Percentiles rank a stretch among this genome's conserved stretches.
phyloP scores from a whole-genome alignment of 257 asterid species.

The Ligustrum vulgare region DNA sequence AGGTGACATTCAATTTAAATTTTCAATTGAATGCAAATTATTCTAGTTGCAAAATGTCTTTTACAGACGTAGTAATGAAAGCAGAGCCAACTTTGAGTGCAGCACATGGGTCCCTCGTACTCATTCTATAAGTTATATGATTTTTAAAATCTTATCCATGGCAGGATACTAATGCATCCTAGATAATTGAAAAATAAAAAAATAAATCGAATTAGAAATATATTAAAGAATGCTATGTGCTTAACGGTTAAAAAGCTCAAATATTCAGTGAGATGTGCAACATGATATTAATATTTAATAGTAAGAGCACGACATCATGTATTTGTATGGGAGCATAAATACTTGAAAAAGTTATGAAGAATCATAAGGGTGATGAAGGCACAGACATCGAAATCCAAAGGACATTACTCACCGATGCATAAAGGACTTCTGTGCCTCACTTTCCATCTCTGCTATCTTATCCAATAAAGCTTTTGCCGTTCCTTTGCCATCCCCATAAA shows the following conservation, averaged over 20 bases:
- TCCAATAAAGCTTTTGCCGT: constrained; percentile 78
- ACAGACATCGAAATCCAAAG: neutral
- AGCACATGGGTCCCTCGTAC: constrained; percentile 9
- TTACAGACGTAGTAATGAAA: constrained; percentile 11
- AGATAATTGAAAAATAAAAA: constrained; percentile 9
- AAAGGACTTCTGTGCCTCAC: constrained; percentile 97
- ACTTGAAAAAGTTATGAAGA: neutral
- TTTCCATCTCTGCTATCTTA: constrained; percentile 82
- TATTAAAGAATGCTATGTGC: neutral
- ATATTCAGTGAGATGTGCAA: neutral
- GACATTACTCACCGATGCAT: constrained; percentile 81
- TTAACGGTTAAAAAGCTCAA: neutral
- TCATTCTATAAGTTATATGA: constrained; percentile 1
- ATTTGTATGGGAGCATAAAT: neutral
- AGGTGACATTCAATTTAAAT: neutral
- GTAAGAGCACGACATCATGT: neutral
- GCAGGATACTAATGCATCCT: neutral
- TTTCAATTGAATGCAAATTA: constrained; percentile 9
- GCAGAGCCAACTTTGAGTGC: neutral
- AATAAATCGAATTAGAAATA: neutral
- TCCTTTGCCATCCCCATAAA: constrained; percentile 70
- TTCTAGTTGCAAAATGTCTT: constrained; percentile 3
- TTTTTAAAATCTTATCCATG: neutral
- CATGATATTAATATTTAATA: neutral
- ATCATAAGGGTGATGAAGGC: constrained; percentile 13